Base-by-base conservation (phyloP, 805 yeast genomes). In the Suhomyces kilbournensis region DNA sequence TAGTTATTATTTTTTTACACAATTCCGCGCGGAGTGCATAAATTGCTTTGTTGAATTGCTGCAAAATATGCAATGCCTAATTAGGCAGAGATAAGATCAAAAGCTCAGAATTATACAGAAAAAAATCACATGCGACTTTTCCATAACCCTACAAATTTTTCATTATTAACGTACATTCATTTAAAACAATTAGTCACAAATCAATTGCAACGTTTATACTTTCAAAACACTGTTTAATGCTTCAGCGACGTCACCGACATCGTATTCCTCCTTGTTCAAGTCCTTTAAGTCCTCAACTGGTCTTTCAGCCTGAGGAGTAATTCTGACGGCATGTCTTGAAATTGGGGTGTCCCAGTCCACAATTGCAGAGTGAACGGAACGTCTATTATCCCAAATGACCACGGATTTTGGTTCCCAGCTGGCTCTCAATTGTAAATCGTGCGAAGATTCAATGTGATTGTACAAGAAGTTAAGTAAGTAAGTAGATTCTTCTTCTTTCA, bases 291-390 rank as follows among this genome's bases (percentile, higher is more conserved):
- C 67, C 17, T 61, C 70, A n/a, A 70, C 71, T 2, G 74, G 75
- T 58, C 74, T 61, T 52, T 69, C 75, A 1, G 72, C 74, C 57
- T 69, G 72, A 6, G 72, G 72, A 51, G 72, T 68, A 26, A 70
- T 60, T 51, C 75, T 62, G 39, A 69, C 66, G 6, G 74, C 74
- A 40, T 69, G 74, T 57, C 75, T 63, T 19, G 63, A 57, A n/a
- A 64, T 63, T 1, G 74, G 73, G 7, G 67, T 60, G 49, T 67
- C 70, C 70, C 71, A 69, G 57, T 70, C 75, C 30, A 68, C 59
- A 35, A 66, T 62, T 5, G 74, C 74, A 1, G 72, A 62, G 57
- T 71, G 75, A n/a, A 67, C 65, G 6, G 64, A 57, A 39, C 66
- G 60, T 53, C 72, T 59, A 58, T 71, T 71, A 46, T 70, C 74